Base-by-base conservation (phyloP, 2,329 filamentous ascomycete species). In the Colletotrichum incanum region DNA sequence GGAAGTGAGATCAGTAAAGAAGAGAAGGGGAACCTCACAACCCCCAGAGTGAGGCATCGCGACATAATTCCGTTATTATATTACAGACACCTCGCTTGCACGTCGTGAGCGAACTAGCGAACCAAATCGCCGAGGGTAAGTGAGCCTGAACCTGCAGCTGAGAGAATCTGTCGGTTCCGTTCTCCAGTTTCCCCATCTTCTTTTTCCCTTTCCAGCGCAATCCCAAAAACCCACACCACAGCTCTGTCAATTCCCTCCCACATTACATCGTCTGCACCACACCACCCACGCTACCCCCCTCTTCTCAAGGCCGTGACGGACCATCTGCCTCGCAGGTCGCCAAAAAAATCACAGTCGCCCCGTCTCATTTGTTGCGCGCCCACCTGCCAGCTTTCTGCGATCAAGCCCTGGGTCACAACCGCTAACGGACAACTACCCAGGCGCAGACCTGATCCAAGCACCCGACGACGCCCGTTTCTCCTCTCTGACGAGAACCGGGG, bases 101-200 rank as follows among this genome's bases (percentile, higher is more conserved):
- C 62, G 23, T 18, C 39, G 49, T 39, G 43, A 59, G n/a, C 39
- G 62, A 37, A 37, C 28, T 34, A 66, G 55, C 63, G 59, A 39
- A 63, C 26, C 54, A 31, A 71, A 39, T 49, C 37, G 39, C 54
- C 66, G n/a, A 64, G 59, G 65, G 69, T 72, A 54, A 69, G 69
- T 71, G 59, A 71, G 43, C 47, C 49, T 20, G n/a, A 59, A 37
- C 23, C 16, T 28, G 37, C 39, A 23, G 37, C 54, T 61, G 63
- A 65, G 58, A 43, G 49, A 63, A 54, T 41, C 34, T 45, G 59
- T 64, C 54, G 59, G 58, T 69, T 54, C 69, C 47, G 43, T 69
- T 68, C 65, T 70, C 66, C 54, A 69, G 65, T 72, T 71, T 72
- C 69, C 54, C 69, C 65, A 72, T 72, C 58, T 60, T 72, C 54